These are phyloP conservation scores for Begonia peltatifolia DNA, from an alignment of 306 rosid genomes.

Conservation along the genomic window DNA sequence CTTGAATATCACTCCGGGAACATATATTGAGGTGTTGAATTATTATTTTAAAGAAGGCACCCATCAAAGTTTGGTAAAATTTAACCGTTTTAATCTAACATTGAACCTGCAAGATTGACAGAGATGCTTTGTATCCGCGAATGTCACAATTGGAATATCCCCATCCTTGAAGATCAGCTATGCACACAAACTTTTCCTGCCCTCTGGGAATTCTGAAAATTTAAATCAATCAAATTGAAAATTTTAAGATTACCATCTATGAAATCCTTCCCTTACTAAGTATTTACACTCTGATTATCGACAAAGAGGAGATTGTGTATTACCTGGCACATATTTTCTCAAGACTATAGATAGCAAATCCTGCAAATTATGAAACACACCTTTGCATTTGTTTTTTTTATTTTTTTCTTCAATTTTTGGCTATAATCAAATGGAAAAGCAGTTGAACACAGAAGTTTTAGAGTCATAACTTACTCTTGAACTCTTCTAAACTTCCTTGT, in stretches of 20 bases:
- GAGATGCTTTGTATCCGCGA: slow-evolving; percentile 58
- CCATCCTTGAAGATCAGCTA: slow-evolving; percentile 82
- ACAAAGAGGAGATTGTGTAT: background rate
- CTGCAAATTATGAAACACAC: slow-evolving; percentile 16
- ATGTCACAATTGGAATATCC: slow-evolving; percentile 58
- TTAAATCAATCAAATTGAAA: background rate
- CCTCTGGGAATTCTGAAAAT: slow-evolving; percentile 56
- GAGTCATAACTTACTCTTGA: slow-evolving; percentile 25
- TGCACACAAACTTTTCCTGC: slow-evolving; percentile 64
- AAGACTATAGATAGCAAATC: slow-evolving; percentile 25
- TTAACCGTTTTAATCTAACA: background rate
- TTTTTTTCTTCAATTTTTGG: too few species aligned
- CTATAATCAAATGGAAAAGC: background rate
- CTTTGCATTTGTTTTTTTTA: too few species aligned
- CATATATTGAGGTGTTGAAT: too few species aligned
- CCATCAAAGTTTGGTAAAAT: too few species aligned
- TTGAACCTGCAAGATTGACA: slow-evolving; percentile 60
- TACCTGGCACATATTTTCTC: slow-evolving; percentile 48
- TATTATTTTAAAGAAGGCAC: too few species aligned
- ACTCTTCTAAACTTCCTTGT: slow-evolving; percentile 30
- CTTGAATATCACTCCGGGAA: too few species aligned
- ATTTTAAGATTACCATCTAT: background rate
- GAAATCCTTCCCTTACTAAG: too few species aligned
- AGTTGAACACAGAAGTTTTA: background rate
- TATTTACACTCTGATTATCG: slow-evolving; percentile 1